Percentiles rank a stretch among this genome's conserved stretches.
phyloP scores from a whole-genome alignment of 1,284 basidiomycete species.

The Prillingera fragicola region DNA sequence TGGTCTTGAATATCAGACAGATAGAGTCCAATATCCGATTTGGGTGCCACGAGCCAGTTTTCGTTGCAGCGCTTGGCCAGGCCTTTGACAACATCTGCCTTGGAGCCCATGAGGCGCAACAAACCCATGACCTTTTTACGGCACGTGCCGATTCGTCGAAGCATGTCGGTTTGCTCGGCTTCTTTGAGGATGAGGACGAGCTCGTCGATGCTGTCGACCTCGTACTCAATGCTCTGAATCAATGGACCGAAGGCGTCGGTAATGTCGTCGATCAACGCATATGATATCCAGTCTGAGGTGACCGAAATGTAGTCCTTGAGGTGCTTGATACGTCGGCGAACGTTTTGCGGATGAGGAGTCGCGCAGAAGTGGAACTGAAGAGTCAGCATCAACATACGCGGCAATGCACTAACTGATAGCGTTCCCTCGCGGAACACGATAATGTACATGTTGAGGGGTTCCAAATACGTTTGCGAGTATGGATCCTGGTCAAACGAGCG shows the following conservation, averaged over 20 bases:
- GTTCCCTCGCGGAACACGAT: constrained; percentile 99
- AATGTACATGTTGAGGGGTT: constrained; percentile 99
- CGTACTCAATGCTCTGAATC: constrained; percentile 98
- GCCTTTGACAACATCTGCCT: constrained; percentile 99
- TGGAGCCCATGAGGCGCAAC: constrained; percentile 91
- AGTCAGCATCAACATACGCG: constrained; percentile 2
- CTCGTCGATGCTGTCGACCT: constrained; percentile 98
- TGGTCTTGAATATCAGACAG: constrained; percentile 95
- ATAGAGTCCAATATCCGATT: constrained; percentile 94
- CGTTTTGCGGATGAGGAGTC: constrained; percentile 96
- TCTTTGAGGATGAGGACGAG: constrained; percentile 92
- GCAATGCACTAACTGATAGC: constrained; percentile 60
- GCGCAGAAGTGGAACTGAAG: constrained; percentile 95
- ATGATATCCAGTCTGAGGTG: constrained; percentile 99
- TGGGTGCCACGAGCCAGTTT: constrained; percentile 97
- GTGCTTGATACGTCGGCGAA: constrained; percentile 95
- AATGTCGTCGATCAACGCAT: constrained; percentile 98
- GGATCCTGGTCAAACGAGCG: constrained; percentile 98
- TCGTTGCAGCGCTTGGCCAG: constrained; percentile 95
- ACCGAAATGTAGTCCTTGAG: constrained; percentile 99
- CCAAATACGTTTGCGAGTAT: constrained; percentile 94
- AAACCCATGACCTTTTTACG: constrained; percentile 99
- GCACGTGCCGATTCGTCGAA: constrained; percentile 87
- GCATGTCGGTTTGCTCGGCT: constrained; percentile 73
- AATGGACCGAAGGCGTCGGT: constrained; percentile 98